Evolutionary conservation across 78 protist genomes (phyloP), one percentile per base, ranked within the genome.

Genomic region (Dictyostelium firmibasis): DNA sequence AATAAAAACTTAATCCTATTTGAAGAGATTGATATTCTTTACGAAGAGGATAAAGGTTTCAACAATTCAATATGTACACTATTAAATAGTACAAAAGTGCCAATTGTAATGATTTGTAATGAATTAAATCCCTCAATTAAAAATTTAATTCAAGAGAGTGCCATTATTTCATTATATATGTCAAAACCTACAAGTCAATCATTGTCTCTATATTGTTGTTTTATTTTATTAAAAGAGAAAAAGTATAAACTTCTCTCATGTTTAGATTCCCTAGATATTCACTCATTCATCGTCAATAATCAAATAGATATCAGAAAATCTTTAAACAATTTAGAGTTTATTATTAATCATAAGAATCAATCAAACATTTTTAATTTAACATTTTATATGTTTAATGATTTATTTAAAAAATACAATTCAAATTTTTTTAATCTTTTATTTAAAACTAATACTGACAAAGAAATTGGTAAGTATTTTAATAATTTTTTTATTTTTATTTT

Each of bases 1-100:
- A 86, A 76, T 36, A 64, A 79, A 35, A 76, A 57, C 8, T 31
- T 88, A 60, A 75, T 78, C 11, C 20, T 88, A 60, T 79, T 88
- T 44, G 93, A 88, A 41, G 93, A 88, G n/a, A 35, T 88, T 23
- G 93, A 88, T 67, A 88, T 79, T 20, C 38, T 79, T 16, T 88
- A 33, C 64, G 86, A 88, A 78, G 93, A 88, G 8, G 93, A 88
- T 43, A 76, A 67, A 67, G 93, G 93, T 20, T 88, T 88, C 27
- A 33, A 38, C 0, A 78, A 41, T 47, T 25, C 94, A 38, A 38
- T 89, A 7, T 33, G 69, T 8, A 29, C 25, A 8, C 1, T 89
- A 20, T 67, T 81, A 13, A 31, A 29, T 2, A 25, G 31, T 5
- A 64, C 94, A 6, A 89, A 89, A 33, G 83, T 81, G 0, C 94